Evolutionary conservation across 495 filamentous ascomycete genomes (phyloP), one percentile per base, ranked within the genome.

Genomic region (Letharia lupina): DNA sequence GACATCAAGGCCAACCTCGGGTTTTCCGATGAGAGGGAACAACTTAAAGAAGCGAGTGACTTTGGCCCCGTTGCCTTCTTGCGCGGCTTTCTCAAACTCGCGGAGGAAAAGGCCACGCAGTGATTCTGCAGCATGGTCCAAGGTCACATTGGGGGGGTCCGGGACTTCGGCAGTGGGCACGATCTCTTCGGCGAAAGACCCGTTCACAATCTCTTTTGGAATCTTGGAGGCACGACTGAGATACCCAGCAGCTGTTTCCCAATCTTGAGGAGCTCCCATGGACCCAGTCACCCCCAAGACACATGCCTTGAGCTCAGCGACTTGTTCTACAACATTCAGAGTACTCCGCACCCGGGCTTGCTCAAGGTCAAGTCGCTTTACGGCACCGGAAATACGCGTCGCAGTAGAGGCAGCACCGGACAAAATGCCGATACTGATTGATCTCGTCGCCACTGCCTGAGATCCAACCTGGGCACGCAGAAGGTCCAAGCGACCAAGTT

Each of bases 1-100:
- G 5, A 95, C 91, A 77, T 98, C 93, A 60, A 98, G 74, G 7
- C 94, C 94, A 12, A 91, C 88, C 65, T 97, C 89, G 3, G 88
- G 88, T 71, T 91, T 86, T 35, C 91, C 94, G 73, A 98, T 96
- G 5, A 98, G 80, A 33, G 94, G 94, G 73, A 98, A 98, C 56
- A 98, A 77, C 78, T 98, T 98, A 77, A 98, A 98, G 76, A 98
- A 98, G 61, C 94, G 83, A 8, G 94, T 97, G 57, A 98, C 89
- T 73, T 87, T 89, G 33, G 88, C 85, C 0, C 90, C 91, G 71
- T 98, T 92, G 41, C 81, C 86, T 62, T 92, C 91, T 67, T 85
- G 82, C 4, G 91, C 89, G 11, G 94, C 95, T 77, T 90, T 93
- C 72, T 96, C 91, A 73, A 98, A 98, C 78, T 98, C 94, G 54